Evolutionary conservation across 2,329 filamentous ascomycete species (phyloP).

Genomic region (Amylocarpus encephaloides): DNA sequence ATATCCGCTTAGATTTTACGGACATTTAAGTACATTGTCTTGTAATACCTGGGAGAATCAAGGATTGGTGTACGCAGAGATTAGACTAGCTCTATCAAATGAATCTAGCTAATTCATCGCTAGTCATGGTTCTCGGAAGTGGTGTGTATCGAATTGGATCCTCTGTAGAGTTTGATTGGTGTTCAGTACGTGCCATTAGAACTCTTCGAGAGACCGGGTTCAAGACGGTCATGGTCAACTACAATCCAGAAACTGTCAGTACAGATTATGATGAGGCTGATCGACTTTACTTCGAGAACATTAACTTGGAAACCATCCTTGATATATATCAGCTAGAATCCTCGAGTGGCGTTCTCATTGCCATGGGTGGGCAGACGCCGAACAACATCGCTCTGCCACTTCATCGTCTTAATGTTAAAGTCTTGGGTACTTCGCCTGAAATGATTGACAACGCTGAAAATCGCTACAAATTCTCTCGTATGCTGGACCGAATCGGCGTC

Average conservation of each 20-base stretch:
- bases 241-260: constrained; percentile 82
- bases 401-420: constrained; percentile 81
- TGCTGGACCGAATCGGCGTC: constrained; percentile 89
- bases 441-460: constrained; percentile 99
- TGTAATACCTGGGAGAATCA: too few relatives aligned
- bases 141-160: constrained; percentile 97
- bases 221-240: constrained; percentile 97
- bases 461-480: constrained; percentile 96
- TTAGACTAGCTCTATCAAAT: too few relatives aligned
- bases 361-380: constrained; percentile 94
- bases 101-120: too few relatives aligned
- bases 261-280: constrained; percentile 96
- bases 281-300: constrained; percentile 92
- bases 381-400: constrained; percentile 96
- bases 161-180: constrained; percentile 99
- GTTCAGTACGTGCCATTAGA: constrained; percentile 87
- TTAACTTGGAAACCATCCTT: constrained; percentile 80
- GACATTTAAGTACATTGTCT: too few relatives aligned
- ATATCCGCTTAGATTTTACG: too few relatives aligned
- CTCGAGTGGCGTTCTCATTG: constrained; percentile 79
- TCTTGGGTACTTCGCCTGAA: constrained; percentile 91
- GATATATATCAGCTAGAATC: constrained; percentile 90
- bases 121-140: constrained; percentile 81
- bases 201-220: constrained; percentile 76
- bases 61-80: too few relatives aligned